Evolutionary conservation across 495 filamentous ascomycete genomes (phyloP), one percentile per base, ranked within the genome.

Genomic region (Pyrenula massariospora): DNA sequence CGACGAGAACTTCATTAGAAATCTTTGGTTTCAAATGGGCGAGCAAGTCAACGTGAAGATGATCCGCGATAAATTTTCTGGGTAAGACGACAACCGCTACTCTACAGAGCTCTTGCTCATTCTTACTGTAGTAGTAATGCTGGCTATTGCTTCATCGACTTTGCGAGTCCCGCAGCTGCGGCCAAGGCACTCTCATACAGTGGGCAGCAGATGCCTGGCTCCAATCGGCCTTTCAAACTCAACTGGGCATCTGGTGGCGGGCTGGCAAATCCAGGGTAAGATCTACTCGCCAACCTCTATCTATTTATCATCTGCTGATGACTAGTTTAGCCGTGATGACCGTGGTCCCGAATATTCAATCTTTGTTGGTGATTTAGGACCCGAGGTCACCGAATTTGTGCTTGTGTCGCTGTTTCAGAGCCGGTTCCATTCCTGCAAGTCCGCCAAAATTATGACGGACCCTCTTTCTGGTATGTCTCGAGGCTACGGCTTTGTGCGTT

Each of bases 361-460:
- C 70, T 99, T 99, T 69, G 93, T 99, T 56, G 93, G 93, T 59
- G 93, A 99, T 64, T 83, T 99, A 56, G 93, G 93, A 47, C 93
- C 95, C 0, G 93, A 99, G 72, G 93, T 99, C 61, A 99, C 96
- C 68, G 93, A 99, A 78, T 96, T 95, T 61, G 93, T 96, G 42
- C 80, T 99, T 24, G 90, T 96, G 50, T 94, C 90, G 2, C 84
- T 99, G 54, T 99, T 99, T 78, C 93, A 99, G 71, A 84, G 82
- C 60, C 87, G 91, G 31, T 99, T 93, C 77, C 89, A 87, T 0
- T 94, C 89, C 3, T 97, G 94, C 87, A 97, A 97, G 76, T 96
- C 91, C 10, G 93, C 94, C 58, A 99, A 99, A 78, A 99, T 99
- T 71, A 99, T 99, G 93, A 95, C 94, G 49, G 93, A 99, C 64